Evolutionary conservation across 306 rosid species (phyloP).

Genomic region (Rosa rugosa): DNA sequence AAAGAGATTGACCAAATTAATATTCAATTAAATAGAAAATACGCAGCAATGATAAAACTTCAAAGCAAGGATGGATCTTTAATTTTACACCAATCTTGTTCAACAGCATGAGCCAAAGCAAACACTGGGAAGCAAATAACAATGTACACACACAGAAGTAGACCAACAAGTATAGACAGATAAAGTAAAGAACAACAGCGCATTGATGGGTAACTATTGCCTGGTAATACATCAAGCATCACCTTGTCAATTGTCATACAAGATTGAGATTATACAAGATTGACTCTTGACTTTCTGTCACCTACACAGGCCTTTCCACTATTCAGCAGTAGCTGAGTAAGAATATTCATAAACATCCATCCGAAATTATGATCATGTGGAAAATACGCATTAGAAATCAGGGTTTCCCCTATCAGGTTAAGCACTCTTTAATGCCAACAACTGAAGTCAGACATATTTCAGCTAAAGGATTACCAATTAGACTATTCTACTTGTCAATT

Average conservation of each 20-base stretch:
- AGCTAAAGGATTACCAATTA: not conserved
- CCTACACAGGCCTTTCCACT: not conserved
- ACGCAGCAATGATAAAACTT: not conserved
- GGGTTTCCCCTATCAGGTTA: not conserved
- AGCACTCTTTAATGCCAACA: not conserved
- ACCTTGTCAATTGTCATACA: not conserved
- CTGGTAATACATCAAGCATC: not conserved
- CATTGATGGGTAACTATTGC: not conserved
- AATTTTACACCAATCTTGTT: not conserved
- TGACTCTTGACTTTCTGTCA: not conserved
- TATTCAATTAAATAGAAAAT: not conserved
- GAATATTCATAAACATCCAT: not conserved
- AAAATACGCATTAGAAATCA: not conserved
- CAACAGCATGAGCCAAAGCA: not conserved
- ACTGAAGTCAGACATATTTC: not conserved
- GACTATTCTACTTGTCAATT: too few species aligned
- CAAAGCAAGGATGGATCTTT: not conserved
- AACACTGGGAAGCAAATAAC: not conserved
- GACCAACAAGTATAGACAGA: not conserved
- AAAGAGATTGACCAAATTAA: not conserved
- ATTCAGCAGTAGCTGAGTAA: slow-evolving; percentile 5
- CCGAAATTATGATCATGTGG: not conserved
- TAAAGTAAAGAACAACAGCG: not conserved
- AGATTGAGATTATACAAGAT: not conserved
- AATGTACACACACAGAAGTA: not conserved